Conservation (phyloP, 257 asterid genomes). For the Echites panduratus region DNA sequence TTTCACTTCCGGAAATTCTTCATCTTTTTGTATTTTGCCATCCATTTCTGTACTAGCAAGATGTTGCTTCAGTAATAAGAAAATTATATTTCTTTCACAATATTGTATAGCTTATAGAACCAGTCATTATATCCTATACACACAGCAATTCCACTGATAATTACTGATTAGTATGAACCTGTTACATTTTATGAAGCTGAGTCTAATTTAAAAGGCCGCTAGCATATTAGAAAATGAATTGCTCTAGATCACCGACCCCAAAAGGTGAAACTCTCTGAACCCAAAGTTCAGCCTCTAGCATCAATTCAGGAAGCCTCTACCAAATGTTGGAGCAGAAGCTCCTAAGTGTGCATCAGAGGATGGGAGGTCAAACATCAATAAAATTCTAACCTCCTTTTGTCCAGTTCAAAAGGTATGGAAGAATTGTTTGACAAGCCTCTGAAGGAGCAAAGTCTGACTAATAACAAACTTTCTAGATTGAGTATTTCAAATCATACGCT, state of each 20-base stretch:
- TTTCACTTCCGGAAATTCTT: constrained; percentile 76
- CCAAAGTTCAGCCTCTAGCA: neutral
- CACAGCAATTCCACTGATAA: neutral
- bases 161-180: neutral
- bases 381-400: neutral
- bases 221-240: neutral
- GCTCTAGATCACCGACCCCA: neutral
- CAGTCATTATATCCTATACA: neutral
- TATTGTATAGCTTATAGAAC: neutral
- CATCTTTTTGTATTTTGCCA: constrained; percentile 45
- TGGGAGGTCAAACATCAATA: neutral
- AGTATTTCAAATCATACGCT: neutral
- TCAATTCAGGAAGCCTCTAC: neutral
- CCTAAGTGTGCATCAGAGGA: neutral
- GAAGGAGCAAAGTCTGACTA: neutral
- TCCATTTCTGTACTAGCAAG: constrained; percentile 42
- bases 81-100: neutral
- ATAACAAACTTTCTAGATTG: neutral
- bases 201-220: neutral
- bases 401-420: neutral
- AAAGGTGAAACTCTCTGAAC: neutral
- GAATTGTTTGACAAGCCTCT: neutral
- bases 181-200: neutral
- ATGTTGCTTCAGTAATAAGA: neutral
- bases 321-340: neutral